Evolutionary conservation across 805 yeast genomes (phyloP), one percentile per base, ranked within the genome.

Genomic region (Kockiozyma suomiensis): DNA sequence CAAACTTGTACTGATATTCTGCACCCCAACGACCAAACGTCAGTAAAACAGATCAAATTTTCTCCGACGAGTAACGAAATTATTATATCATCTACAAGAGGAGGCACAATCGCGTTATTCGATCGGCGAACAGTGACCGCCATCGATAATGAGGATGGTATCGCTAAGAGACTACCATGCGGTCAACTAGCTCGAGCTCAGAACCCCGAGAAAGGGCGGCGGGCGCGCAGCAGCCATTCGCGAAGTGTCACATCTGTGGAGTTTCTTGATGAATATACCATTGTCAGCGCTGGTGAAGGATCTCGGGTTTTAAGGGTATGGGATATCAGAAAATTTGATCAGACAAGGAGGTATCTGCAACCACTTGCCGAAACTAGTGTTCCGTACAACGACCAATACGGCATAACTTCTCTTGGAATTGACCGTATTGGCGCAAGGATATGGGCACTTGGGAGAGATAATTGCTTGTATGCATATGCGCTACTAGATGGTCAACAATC

Each of bases 31-130:
- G 45, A 37, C 23, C 41, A 30, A 4, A 28, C 40, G 25, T 54
- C 66, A 13, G 55, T 59, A 25, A 62, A 62, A 45, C 66, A 62
- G 38, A 62, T 62, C 25, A 43, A 43, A 23, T 62, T 59, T 33
- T n/a, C 37, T 10, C 60, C 61, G 12, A 25, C 23, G 23, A 37
- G 35, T 15, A 37, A 23, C 13, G 38, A 46, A 15, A 40, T 26
- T 26, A 28, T 48, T 19, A 2, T 45, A 13, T 33, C 60, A 8
- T 54, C 64, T 6, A 52, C 66, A n/a, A 28, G 63, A 7, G 56
- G 37, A 7, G 66, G 66, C 13, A 54, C 58, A 17, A 55, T 62
- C 33, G 33, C 60, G n/a, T 17, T 62, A 17, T 62, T 54, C 32
- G 66, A 62, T 25, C 35, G 51, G 6, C 50, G 66, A 30, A 23